Base-by-base conservation (phyloP, 257 asterid species). In the Solanum gandarillasii region DNA sequence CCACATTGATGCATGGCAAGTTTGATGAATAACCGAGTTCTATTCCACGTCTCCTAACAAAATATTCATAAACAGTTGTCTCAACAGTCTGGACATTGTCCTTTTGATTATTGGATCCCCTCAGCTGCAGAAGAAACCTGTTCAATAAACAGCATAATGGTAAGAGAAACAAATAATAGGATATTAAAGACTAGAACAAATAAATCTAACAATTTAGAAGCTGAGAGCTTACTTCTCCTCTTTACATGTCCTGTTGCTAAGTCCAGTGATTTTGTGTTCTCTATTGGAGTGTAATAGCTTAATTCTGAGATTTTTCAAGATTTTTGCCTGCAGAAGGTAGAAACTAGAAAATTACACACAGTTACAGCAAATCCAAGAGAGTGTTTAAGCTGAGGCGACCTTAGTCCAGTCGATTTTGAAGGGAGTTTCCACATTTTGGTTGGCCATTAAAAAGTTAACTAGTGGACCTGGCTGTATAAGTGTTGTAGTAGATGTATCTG, bases 1-100 rank as follows among this genome's bases (percentile, higher is more conserved):
- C 96, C 74, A 83, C 91, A 76, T 90, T 90, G 52, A 93, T 91
- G 91, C 95, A 93, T 60, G 95, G 96, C 65, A 93, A 88, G 71
- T 88, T 88, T 81, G 88, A 92, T 83, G 94, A 92, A 87, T 90
- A 91, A 14, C 84, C 74, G 83, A 93, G 89, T 65, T 85, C 84
- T 55, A 93, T 83, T 79, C 90, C 88, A 9, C 87, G 95, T 25
- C 88, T 83, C 5, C 67, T 88, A 9, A 92, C 91, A 83, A 93
- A 93, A 75, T 93, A 93, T 38, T 93, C 96, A 73, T 92, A 90
- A 8, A 93, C 93, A 12, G 93, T 90, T 18, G 91, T 86, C 87
- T 89, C 93, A 9, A 88, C 35, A n/a, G 87, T 86, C 87, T 35
- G 86, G 67, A 16, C 36, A 34, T 81, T 83, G 65, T 88, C 86